Percentiles rank a stretch among this genome's conserved stretches.
phyloP scores from a whole-genome alignment of 2,329 filamentous ascomycete genomes.

The Penicillium sp. region DNA sequence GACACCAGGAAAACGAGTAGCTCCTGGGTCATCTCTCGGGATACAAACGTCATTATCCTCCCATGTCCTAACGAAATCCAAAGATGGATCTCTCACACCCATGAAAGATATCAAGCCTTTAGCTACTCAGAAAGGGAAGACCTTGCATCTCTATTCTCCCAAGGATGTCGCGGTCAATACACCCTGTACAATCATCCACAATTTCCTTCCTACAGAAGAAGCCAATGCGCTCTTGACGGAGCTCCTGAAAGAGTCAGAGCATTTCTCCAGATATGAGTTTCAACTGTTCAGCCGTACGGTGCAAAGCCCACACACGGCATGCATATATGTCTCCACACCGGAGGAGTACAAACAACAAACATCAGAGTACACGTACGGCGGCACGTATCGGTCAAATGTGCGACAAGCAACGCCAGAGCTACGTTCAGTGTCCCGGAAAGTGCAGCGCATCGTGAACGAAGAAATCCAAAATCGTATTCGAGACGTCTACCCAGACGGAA shows the following conservation, averaged over 20 bases:
- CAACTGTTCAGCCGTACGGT: conserved; percentile 88
- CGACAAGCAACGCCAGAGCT: conserved; percentile 75
- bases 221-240: conserved; percentile 75
- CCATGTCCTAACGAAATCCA: conserved; percentile 45
- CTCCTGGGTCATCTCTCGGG: conserved; percentile 41
- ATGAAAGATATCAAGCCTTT: conserved; percentile 17
- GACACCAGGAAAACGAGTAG: conserved; percentile 38
- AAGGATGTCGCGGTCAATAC: conserved; percentile 79
- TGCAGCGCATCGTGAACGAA: conserved; percentile 73
- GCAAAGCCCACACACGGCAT: conserved; percentile 77
- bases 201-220: conserved; percentile 72
- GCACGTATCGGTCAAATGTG: conserved; percentile 71
- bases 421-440: conserved; percentile 64
- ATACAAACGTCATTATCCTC: conserved; percentile 65
- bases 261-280: conserved; percentile 72
- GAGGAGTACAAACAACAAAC: conserved; percentile 70
- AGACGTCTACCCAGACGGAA: conserved; percentile 64
- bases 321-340: conserved; percentile 76
- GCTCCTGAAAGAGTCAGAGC: conserved; percentile 69
- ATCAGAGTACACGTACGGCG: conserved; percentile 84
- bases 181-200: conserved; percentile 88
- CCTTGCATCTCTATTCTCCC: conserved; percentile 79
- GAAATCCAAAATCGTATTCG: conserved; percentile 73
- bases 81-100: conserved; percentile 32
- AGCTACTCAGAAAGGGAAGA: conserved; percentile 75